Evolutionary conservation across 1,284 basidiomycete genomes (phyloP).

Genomic region (Inonotus hispidus): DNA sequence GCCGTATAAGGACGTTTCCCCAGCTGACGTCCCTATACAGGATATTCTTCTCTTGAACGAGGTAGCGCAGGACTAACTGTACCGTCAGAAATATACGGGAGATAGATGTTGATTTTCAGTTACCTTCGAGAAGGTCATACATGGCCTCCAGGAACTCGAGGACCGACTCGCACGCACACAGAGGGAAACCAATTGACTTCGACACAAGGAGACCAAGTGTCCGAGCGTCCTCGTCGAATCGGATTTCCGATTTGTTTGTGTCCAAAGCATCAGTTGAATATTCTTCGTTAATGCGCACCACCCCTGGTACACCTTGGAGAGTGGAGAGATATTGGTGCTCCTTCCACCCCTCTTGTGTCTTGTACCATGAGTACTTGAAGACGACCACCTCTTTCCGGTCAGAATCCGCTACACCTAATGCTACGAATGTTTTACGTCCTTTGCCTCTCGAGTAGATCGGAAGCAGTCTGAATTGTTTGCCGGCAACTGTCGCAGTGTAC

Average conservation of each 20-base stretch:
- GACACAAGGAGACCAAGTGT: not conserved
- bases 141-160: not conserved
- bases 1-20: not conserved
- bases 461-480: not conserved
- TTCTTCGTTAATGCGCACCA: not conserved
- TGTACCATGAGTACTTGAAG: not conserved
- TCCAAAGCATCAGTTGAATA: not conserved
- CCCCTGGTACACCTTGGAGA: not conserved
- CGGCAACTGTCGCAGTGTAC: too few relatives aligned
- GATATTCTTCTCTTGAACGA: not conserved
- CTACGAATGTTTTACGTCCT: not conserved
- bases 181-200: not conserved
- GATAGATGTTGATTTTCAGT: not conserved
- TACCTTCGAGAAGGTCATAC: not conserved
- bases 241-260: not conserved
- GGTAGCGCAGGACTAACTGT: not conserved
- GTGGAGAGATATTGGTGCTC: not conserved
- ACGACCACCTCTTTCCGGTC: not conserved
- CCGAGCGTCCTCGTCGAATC: not conserved
- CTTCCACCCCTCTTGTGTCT: not conserved
- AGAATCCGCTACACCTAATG: not conserved
- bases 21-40: not conserved
- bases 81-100: not conserved
- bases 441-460: not conserved
- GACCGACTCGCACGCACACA: not conserved